These are phyloP conservation scores for Mycena crocata DNA, from an alignment of 768 basidiomycete genomes.

Conservation along the genomic window DNA sequence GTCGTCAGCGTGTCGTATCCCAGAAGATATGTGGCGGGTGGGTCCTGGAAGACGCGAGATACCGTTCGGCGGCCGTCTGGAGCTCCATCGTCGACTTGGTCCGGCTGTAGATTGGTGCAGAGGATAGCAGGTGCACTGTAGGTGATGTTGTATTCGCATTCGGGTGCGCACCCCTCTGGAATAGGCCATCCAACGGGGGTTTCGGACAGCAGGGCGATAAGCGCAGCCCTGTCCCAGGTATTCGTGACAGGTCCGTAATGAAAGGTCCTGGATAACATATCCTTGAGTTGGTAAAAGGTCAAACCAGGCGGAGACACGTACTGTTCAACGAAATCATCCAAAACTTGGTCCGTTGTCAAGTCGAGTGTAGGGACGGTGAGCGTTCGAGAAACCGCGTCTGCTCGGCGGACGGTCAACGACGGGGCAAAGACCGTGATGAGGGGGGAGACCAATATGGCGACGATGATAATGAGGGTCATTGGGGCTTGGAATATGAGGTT, in stretches of 20 bases:
- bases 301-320: not conserved
- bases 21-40: slow-evolving; percentile 14
- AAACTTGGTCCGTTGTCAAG: slow-evolving; percentile 9
- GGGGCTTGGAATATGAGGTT: not conserved
- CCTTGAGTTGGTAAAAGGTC: not conserved
- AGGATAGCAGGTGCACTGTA: not conserved
- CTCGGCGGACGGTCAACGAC: not conserved
- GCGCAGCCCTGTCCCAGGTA: not conserved
- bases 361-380: slow-evolving; percentile 23
- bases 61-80: not conserved
- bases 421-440: slow-evolving; percentile 19
- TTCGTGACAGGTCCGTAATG: not conserved
- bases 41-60: slow-evolving; percentile 12
- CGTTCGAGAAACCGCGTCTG: not conserved
- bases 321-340: slow-evolving; percentile 14
- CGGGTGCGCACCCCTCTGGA: not conserved
- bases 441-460: not conserved
- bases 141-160: not conserved
- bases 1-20: slow-evolving; percentile 15
- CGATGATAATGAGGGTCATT: not conserved
- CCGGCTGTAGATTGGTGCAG: not conserved
- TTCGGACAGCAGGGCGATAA: not conserved
- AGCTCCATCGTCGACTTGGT: not conserved
- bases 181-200: not conserved
- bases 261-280: not conserved